Base-by-base conservation (phyloP, 192 early-diverging fungal species). In the Umbelopsis vinacea region DNA sequence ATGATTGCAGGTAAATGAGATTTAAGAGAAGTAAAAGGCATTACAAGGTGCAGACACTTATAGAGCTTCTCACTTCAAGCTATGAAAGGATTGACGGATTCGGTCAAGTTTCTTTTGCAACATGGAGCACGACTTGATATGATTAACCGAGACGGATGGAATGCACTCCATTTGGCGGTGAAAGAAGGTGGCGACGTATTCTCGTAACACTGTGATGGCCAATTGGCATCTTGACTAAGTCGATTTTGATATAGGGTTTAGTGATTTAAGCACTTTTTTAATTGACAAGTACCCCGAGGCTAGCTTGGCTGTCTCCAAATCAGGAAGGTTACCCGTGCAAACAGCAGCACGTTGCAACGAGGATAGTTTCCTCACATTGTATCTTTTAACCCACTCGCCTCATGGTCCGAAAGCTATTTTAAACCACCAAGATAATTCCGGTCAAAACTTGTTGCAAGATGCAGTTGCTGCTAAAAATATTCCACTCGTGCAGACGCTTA, bases 151-250 rank as follows among this genome's bases (percentile, higher is more conserved):
- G 79, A 81, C 54, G 76, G 79, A 19, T 72, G 79, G 70, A 83
- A 75, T 52, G 71, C 79, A 46, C 80, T 83, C 26, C 80, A 83
- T 74, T 43, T 83, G 22, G 82, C 82, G n/a, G 74, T 71, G 3
- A 81, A 81, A 54, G 74, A 83, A 76, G 80, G 79, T 75, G 46
- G 17, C 11, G 19, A 26, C 57, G 12, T 19, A 17, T 37, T 47
- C 7, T 24, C 12, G 22, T 23, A n/a, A 23, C 71, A 24, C 33
- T 24, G 2, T 50, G 24, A 63, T 23, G 14, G 52, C 21, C 29
- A 29, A 35, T 37, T 66, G 46, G 57, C 15, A 43, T 29, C 33
- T 29, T 47, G 70, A 37, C 12, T 38, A 4, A 52, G 4, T 22
- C 43, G 38, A 52, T 35, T 66, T 26, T 52, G 48, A 9, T 52